phyloP scores from a whole-genome alignment of 1,284 basidiomycete genomes.

The Bjerkandera adusta region DNA sequence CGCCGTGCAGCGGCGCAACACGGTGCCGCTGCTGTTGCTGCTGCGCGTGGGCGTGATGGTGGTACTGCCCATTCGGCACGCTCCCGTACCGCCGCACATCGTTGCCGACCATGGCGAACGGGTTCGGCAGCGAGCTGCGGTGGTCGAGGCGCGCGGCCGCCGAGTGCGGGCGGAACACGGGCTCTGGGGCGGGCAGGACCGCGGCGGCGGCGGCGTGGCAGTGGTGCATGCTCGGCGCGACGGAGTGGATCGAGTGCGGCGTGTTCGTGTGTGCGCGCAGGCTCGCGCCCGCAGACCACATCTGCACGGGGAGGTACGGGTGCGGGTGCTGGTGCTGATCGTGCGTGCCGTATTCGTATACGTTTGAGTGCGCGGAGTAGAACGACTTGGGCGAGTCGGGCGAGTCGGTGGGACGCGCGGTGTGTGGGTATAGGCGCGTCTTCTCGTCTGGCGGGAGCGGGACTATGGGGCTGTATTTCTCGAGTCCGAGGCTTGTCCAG shows the following conservation, averaged over 20 bases:
- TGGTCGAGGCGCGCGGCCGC: conserved; percentile 17
- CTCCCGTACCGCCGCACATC: conserved; percentile 23
- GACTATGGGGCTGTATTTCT: background rate
- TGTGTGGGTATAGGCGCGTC: background rate
- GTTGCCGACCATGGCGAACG: conserved; percentile 16
- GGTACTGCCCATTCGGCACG: conserved; percentile 16
- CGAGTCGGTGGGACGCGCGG: background rate
- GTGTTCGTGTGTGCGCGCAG: conserved; percentile 19
- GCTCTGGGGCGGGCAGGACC: conserved; percentile 18
- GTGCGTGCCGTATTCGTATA: background rate
- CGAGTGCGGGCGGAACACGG: conserved; percentile 19
- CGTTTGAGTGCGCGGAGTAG: background rate
- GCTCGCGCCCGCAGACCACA: background rate
- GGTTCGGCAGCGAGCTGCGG: conserved; percentile 18
- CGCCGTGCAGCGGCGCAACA: background rate
- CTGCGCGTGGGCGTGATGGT: no score
- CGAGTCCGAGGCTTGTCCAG: conserved; percentile 1
- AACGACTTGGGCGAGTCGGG: background rate
- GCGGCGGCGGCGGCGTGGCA: conserved; percentile 12
- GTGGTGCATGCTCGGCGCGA: conserved; percentile 28
- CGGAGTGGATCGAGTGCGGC: conserved; percentile 26
- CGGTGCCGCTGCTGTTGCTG: no score
- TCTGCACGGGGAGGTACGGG: no score
- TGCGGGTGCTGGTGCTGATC: no score
- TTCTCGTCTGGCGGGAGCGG: background rate